Evolutionary conservation across 106 monocot species (phyloP), one percentile per base, ranked within the genome.

Genomic region (Posidonia australis): DNA sequence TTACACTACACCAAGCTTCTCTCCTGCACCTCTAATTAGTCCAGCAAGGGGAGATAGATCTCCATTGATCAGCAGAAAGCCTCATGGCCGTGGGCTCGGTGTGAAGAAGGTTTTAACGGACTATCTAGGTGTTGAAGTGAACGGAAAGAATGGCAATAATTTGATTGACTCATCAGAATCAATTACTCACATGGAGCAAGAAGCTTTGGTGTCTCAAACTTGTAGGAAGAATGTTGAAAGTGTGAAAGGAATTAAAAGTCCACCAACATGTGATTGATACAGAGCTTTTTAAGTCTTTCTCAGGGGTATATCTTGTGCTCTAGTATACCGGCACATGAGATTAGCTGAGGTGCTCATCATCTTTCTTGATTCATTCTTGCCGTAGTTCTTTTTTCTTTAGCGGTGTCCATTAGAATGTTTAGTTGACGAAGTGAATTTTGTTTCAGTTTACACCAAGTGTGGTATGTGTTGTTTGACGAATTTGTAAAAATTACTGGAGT

Each of bases 81-180:
- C 53, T 44, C 29, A 67, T 3, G 62, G 57, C 52, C 76, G 70
- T 24, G 84, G 86, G 2, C 76, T 82, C 58, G 76, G 77, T 5
- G 81, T 89, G 42, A 94, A 84, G 82, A 94, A 82, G 70, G 84
- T 78, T 19, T 60, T 89, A 68, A 82, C 86, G 0, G 75, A 86
- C 10, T 89, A 84, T 67, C 67, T 86, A 9, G 81, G 71, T 62
- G 73, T 64, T 2, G 85, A 88, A 11, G 2, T 18, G 25, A 85
- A 67, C 55, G 78, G 54, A 2, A 82, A 79, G 46, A 62, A 25
- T 31, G 46, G 57, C 30, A 69, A 45, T 26, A 76, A 45, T 12
- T 13, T 57, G 23, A 23, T 17, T 17, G 57, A 57, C 13, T 57
- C 57, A 30, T 57, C 28, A 4, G 26, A 57, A 28, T 23, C 58